phyloP scores from a whole-genome alignment of 495 filamentous ascomycete species.

The Talaromyces wortmannii region DNA sequence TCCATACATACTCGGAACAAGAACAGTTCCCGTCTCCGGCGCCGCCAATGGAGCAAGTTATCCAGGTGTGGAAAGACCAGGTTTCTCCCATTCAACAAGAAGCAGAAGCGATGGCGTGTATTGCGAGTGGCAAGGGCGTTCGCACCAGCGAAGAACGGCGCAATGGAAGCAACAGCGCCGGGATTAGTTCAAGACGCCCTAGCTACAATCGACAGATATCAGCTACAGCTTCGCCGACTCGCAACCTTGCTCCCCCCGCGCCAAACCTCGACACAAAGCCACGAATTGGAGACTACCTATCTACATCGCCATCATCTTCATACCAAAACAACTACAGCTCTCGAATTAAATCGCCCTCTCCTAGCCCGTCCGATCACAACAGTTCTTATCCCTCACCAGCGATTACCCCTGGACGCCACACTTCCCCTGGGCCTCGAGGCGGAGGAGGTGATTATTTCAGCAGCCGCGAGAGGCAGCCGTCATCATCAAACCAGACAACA shows the following conservation, averaged over 20 bases:
- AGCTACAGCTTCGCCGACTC: slow-evolving; percentile 1
- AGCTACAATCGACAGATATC: slow-evolving; percentile 6
- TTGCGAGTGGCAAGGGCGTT: slow-evolving; percentile 71
- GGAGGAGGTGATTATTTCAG: slow-evolving; percentile 42
- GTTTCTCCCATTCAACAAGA: slow-evolving; percentile 62
- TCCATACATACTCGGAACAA: slow-evolving; percentile 72
- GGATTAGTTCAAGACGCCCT: slow-evolving; percentile 10
- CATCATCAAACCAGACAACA: slow-evolving; percentile 27
- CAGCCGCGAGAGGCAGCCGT: slow-evolving; percentile 22
- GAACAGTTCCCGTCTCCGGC: slow-evolving; percentile 67
- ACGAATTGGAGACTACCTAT: slow-evolving; percentile 7
- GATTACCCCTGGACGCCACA: slow-evolving; percentile 3
- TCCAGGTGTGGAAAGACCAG: slow-evolving; percentile 60
- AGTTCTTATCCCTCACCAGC: no score
- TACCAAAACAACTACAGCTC: slow-evolving; percentile 4
- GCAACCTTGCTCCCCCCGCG: slow-evolving; percentile 3
- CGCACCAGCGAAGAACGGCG: slow-evolving; percentile 39
- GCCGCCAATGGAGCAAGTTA: slow-evolving; percentile 63
- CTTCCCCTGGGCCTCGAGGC: slow-evolving; percentile 21
- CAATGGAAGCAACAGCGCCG: slow-evolving; percentile 19
- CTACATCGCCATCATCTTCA: slow-evolving; percentile 4
- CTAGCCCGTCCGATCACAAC: neutral
- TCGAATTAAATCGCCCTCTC: slow-evolving; percentile 6
- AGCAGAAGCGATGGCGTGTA: slow-evolving; percentile 62
- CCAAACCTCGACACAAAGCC: slow-evolving; percentile 20